Percentiles rank a stretch among this genome's conserved stretches.
These are phyloP conservation scores for Avena eriantha DNA, from an alignment of 176 grass and related monocot genomes.

Conservation along the genomic window DNA sequence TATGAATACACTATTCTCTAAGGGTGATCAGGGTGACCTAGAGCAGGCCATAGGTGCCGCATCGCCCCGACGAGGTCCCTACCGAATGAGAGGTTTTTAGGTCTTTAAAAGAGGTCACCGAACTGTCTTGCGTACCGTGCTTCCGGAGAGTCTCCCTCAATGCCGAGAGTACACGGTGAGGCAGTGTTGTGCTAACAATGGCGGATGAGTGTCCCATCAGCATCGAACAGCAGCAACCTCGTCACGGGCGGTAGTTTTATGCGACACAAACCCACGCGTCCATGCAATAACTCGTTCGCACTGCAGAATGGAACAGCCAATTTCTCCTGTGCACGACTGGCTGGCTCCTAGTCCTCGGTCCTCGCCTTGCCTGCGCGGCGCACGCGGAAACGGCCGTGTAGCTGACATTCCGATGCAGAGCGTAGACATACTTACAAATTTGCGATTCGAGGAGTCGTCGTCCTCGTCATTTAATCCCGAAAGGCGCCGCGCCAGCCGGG, in stretches of 20 bases:
- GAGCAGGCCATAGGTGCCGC: no score
- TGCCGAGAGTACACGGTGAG: no score
- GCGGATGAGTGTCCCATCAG: not conserved
- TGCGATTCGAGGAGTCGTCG: not conserved
- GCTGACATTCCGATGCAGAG: conserved; percentile 8
- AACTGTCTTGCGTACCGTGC: no score
- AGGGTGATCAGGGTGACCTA: no score
- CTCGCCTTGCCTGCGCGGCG: not conserved
- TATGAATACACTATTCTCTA: no score
- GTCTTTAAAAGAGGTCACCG: no score
- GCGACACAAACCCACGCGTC: not conserved
- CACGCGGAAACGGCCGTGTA: not conserved
- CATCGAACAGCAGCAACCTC: not conserved
- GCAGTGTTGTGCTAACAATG: no score
- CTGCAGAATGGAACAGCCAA: not conserved
- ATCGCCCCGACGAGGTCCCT: no score
- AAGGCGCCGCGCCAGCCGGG: conserved; percentile 22
- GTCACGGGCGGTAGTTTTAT: conserved; percentile 24
- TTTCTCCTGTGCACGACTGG: not conserved
- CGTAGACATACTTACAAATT: not conserved
- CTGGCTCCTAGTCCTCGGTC: no score
- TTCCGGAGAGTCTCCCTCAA: no score
- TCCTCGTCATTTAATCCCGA: conserved; percentile 45
- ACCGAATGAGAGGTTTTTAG: no score
- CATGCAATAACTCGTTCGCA: not conserved